phyloP scores from a whole-genome alignment of 164 flowering plant genomes.

The Aristolochia californica region DNA sequence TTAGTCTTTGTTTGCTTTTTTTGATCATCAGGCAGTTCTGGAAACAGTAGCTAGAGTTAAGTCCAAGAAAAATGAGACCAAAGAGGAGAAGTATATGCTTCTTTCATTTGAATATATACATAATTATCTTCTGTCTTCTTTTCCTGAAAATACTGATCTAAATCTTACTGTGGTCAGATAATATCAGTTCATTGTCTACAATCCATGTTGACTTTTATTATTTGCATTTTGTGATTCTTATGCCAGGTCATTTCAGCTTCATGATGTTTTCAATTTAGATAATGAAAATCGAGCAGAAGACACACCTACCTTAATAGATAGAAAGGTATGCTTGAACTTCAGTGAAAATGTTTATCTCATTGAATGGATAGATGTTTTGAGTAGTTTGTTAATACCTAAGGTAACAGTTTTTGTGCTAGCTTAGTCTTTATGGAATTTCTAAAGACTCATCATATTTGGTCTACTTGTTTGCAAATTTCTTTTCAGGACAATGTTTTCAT shows the following conservation, averaged over 20 bases:
- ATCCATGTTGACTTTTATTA: neutral
- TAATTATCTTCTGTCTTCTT: neutral
- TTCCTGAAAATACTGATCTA: neutral
- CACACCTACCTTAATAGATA: slow-evolving; percentile 78
- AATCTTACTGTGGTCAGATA: neutral
- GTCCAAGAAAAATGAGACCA: slow-evolving; percentile 86
- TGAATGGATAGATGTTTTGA: neutral
- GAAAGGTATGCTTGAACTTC: slow-evolving; percentile 35
- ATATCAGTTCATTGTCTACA: neutral
- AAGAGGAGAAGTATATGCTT: slow-evolving; percentile 68
- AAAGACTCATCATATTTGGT: neutral
- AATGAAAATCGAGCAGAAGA: slow-evolving; percentile 79
- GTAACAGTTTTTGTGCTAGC: too few relatives aligned
- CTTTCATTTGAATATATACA: slow-evolving; percentile 4
- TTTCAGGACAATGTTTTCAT: slow-evolving; percentile 92
- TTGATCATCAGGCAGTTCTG: slow-evolving; percentile 66
- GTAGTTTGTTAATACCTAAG: neutral
- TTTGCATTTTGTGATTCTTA: slow-evolving; percentile 6
- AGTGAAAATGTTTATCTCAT: too few relatives aligned
- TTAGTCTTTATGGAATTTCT: neutral
- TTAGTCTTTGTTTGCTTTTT: slow-evolving; percentile 4
- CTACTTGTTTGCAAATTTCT: slow-evolving; percentile 1
- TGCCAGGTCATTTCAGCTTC: slow-evolving; percentile 63
- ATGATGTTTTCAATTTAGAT: slow-evolving; percentile 72
- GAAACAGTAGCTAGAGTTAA: slow-evolving; percentile 95